Conservation (phyloP, 768 basidiomycete genomes). For the Chalciporus chontae region DNA sequence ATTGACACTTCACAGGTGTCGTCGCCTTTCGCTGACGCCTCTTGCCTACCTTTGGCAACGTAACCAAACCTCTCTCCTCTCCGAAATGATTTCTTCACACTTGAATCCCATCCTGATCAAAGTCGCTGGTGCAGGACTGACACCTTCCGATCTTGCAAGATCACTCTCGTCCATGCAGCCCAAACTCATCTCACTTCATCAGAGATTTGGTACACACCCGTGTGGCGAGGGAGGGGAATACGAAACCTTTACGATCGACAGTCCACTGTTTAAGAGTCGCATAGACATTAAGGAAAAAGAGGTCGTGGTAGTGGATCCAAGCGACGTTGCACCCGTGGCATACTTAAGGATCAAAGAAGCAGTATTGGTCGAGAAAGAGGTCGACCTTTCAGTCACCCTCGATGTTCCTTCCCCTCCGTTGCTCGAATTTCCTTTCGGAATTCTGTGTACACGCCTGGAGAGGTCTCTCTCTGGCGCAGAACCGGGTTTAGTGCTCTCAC, state of each 20-base stretch:
- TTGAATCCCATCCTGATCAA: constrained; percentile 89
- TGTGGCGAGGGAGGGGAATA: constrained; percentile 99
- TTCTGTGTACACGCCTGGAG: constrained; percentile 8
- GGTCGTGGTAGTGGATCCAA: constrained; percentile 74
- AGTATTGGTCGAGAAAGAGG: constrained; percentile 52
- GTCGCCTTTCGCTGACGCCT: constrained; percentile 72
- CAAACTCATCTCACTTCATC: constrained; percentile 69
- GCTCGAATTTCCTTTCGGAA: constrained; percentile 35
- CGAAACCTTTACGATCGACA: constrained; percentile 88
- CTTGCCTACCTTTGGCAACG: constrained; percentile 94
- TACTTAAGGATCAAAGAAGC: constrained; percentile 80
- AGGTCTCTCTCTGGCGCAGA: constrained; percentile 5
- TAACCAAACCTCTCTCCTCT: constrained; percentile 78
- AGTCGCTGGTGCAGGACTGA: constrained; percentile 91
- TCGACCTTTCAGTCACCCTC: background rate
- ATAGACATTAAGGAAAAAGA: constrained; percentile 69
- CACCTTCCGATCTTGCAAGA: constrained; percentile 72
- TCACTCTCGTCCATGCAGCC: constrained; percentile 70
- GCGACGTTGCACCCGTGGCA: constrained; percentile 85
- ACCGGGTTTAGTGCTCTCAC: background rate
- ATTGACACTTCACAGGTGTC: constrained; percentile 51
- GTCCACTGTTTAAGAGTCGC: constrained; percentile 78
- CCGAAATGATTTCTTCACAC: constrained; percentile 79
- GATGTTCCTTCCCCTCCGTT: constrained; percentile 45
- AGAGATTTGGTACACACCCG: constrained; percentile 82